phyloP scores from a whole-genome alignment of 2,329 filamentous ascomycete genomes.

The Pseudogymnoascus pannorum region DNA sequence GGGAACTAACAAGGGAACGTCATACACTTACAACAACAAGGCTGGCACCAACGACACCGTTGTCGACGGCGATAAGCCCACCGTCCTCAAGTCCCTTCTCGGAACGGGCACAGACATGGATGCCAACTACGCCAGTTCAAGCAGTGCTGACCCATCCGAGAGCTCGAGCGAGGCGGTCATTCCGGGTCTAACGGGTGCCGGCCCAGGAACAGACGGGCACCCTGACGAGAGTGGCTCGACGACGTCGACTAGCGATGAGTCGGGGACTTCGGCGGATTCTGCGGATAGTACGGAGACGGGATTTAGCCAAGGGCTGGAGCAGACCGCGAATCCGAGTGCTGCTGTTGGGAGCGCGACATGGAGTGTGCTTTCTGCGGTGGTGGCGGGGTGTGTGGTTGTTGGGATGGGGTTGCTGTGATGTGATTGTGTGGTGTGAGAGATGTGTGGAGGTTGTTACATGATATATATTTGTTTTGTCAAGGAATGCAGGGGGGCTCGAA shows the following conservation, averaged over 20 bases:
- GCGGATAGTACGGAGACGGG: background rate
- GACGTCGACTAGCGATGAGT: background rate
- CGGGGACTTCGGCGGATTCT: background rate
- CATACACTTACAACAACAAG: conserved; percentile 67
- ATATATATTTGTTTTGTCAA: background rate
- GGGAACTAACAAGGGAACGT: conserved; percentile 60
- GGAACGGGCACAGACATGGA: conserved; percentile 74
- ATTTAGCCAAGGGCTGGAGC: background rate
- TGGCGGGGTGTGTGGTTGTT: background rate
- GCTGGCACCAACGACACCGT: conserved; percentile 70
- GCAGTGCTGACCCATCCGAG: conserved; percentile 15
- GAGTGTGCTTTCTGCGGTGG: background rate
- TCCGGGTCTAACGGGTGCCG: conserved; percentile 47
- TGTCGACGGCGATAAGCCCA: conserved; percentile 64
- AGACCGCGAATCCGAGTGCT: background rate
- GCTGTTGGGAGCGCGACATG: background rate
- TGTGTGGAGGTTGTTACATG: background rate
- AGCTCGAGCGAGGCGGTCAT: conserved; percentile 34
- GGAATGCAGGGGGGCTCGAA: background rate
- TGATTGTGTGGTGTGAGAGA: background rate
- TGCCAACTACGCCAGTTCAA: conserved; percentile 35
- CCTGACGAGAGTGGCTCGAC: background rate
- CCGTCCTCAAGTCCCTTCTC: conserved; percentile 69
- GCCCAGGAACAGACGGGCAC: conserved; percentile 32
- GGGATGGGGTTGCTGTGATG: background rate